Base-by-base conservation (phyloP, 352 stramenopile species). In the Discostella stelligera region DNA sequence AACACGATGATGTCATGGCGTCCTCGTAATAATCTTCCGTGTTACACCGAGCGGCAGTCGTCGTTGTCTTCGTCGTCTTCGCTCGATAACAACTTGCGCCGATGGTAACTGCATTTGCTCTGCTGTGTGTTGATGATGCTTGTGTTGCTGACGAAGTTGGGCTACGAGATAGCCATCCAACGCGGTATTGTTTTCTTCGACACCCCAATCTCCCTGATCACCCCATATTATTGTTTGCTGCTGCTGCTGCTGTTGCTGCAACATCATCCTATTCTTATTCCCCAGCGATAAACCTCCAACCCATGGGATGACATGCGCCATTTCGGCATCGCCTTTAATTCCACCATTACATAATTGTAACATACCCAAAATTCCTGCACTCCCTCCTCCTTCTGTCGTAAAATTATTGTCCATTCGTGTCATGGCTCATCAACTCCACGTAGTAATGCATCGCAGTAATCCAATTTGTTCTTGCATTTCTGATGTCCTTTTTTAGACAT, bases 21-120 rank as follows among this genome's bases (percentile, higher is more conserved):
- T 63, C 50, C 21, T 74, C 50, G 8, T 65, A 32, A 60, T 84
- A 48, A 41, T 73, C 70, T 27, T 80, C 72, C 32, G 49, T 80
- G 55, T 82, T 81, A 32, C 58, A n/a, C n/a, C n/a, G n/a, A 13
- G 27, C 18, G 56, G 30, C 20, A 8, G 13, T n/a, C n/a, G n/a
- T n/a, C n/a, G n/a, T n/a, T n/a, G n/a, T n/a, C n/a, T n/a, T n/a
- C n/a, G n/a, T n/a, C n/a, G n/a, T n/a, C n/a, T n/a, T n/a, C n/a
- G n/a, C n/a, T n/a, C n/a, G n/a, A n/a, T n/a, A n/a, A n/a, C n/a
- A n/a, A n/a, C n/a, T n/a, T n/a, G n/a, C n/a, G n/a, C n/a, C n/a
- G n/a, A n/a, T n/a, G n/a, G n/a, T n/a, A n/a, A n/a, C 13, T 58
- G 50, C 50, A 25, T 14, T 0, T 30, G 48, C 48, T 7, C 2